Evolutionary conservation across 352 stramenopile genomes (phyloP).

Genomic region (Pythium pyrilobum): DNA sequence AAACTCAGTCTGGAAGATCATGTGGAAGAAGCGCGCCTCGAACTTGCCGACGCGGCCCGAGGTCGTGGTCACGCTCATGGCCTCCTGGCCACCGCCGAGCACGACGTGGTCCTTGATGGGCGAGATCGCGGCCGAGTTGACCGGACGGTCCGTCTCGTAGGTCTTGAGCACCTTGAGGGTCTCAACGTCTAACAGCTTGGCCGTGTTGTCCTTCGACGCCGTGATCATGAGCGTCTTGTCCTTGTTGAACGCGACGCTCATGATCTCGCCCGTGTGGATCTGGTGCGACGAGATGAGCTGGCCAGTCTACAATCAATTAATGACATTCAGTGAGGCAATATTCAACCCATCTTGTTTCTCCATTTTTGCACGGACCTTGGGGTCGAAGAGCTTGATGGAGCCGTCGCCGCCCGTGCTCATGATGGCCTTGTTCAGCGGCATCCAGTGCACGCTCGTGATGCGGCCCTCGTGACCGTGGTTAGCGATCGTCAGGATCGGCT

Average conservation of each 20-base stretch:
- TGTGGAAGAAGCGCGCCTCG: conserved; percentile 98
- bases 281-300: conserved; percentile 72
- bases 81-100: conserved; percentile 97
- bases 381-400: conserved; percentile 75
- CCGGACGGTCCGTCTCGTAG: conserved; percentile 97
- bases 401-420: conserved; percentile 83
- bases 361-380: conserved; percentile 15
- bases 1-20: conserved; percentile 99
- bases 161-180: conserved; percentile 96
- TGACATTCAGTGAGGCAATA: too few relatives aligned
- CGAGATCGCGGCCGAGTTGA: conserved; percentile 98
- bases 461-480: conserved; percentile 76
- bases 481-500: conserved; percentile 69
- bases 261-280: conserved; percentile 96
- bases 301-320: conserved; percentile 35
- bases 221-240: conserved; percentile 97
- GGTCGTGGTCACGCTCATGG: conserved; percentile 96
- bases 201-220: conserved; percentile 95
- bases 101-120: conserved; percentile 95
- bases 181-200: conserved; percentile 95
- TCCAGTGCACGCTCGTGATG: conserved; percentile 83
- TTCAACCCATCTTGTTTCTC: too few relatives aligned
- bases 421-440: conserved; percentile 83
- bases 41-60: conserved; percentile 91
- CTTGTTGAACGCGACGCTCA: conserved; percentile 94